Evolutionary conservation across 495 filamentous ascomycete genomes (phyloP), one percentile per base, ranked within the genome.

Genomic region (Penicillium subrubescens): DNA sequence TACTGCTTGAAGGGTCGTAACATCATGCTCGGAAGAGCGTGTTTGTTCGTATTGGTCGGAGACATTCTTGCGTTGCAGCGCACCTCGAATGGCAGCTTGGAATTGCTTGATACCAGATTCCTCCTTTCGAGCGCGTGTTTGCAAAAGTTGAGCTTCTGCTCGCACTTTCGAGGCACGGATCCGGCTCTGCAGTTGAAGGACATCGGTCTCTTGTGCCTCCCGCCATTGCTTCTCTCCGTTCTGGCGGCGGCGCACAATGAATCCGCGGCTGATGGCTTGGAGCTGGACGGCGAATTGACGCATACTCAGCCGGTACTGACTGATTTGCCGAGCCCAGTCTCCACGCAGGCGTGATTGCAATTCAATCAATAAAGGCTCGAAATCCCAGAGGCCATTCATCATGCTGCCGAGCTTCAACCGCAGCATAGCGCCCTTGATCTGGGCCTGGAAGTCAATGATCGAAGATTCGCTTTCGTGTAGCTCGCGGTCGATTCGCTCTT

Each of bases 361-460:
- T 43, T 95, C 88, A 35, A 93, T 74, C 17, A 98, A 78, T 72
- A 84, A 79, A 14, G 88, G 84, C 75, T 99, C 96, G 12, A 85
- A 84, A 67, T 96, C 89, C 95, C 96, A 98, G n/a, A 98, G 81
- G 33, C 85, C 74, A 68, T 95, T 90, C 94, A 98, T 97, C 53
- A 83, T 83, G 11, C 90, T 78, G 17, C 93, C 94, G 14, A 97
- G 86, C 60, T 84, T 84, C 75, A 97, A 79, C 54, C 96, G 86
- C 25, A 92, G 65, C 59, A 94, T 74, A 10, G 93, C 92, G 17
- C 94, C 96, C 63, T 90, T 85, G n/a, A 92, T 86, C 70, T 97
- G 92, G 23, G 90, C 84, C 71, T 99, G 96, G 25, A 99, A 83
- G 59, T 97, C 94, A 11, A 85, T 53, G 43, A 97, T 87, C 1